phyloP scores from a whole-genome alignment of 768 basidiomycete genomes.

The Terana coerulea region DNA sequence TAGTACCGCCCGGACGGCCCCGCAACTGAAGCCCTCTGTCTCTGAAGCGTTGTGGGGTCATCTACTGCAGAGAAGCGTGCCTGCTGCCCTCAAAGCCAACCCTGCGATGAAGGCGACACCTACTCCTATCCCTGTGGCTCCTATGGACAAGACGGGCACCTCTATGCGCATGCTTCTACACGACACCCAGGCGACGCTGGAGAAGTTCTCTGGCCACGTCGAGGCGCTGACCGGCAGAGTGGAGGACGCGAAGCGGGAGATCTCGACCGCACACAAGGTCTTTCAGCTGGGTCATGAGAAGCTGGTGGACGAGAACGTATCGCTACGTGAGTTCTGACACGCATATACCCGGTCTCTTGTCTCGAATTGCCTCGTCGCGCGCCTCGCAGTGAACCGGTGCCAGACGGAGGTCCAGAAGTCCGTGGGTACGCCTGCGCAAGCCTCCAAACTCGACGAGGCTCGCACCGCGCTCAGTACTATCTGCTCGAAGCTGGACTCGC shows the following conservation, averaged over 20 bases:
- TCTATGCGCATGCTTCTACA: slow-evolving; percentile 71
- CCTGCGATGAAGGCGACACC: slow-evolving; percentile 17
- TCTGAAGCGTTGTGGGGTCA: slow-evolving; percentile 47
- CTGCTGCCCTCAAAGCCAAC: slow-evolving; percentile 13
- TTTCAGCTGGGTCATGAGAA: slow-evolving; percentile 59
- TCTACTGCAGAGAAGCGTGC: slow-evolving; percentile 42
- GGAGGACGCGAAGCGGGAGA: slow-evolving; percentile 49
- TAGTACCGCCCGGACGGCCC: too few species aligned
- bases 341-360: slow-evolving; percentile 14
- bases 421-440: slow-evolving; percentile 56
- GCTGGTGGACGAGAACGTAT: slow-evolving; percentile 50
- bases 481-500: slow-evolving; percentile 15
- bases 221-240: slow-evolving; percentile 48
- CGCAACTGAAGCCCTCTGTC: slow-evolving; percentile 11
- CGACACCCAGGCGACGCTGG: slow-evolving; percentile 69
- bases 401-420: slow-evolving; percentile 58
- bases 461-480: slow-evolving; percentile 13
- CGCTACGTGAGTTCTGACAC: slow-evolving; percentile 43
- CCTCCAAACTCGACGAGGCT: slow-evolving; percentile 17
- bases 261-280: slow-evolving; percentile 48
- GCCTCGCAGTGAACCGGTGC: slow-evolving; percentile 51
- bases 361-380: not conserved
- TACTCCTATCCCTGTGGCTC: slow-evolving; percentile 31
- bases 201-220: slow-evolving; percentile 58
- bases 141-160: slow-evolving; percentile 62